Conservation (phyloP, 176 grass and related monocot genomes). For the Phoenix dactylifera region DNA sequence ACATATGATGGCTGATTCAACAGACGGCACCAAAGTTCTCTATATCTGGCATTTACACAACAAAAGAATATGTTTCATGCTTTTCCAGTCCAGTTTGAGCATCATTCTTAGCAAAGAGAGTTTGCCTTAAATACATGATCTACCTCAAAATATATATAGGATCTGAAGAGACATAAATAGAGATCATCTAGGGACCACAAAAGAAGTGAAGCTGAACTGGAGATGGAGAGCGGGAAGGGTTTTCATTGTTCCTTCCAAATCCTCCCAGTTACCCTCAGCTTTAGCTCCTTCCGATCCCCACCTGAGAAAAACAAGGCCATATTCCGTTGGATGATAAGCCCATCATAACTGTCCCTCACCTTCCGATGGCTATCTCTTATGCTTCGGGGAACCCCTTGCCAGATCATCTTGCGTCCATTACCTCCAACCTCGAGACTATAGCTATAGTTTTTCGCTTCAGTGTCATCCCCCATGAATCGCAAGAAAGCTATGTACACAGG, state of each 20-base stretch:
- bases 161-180: too few relatives aligned
- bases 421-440: constrained; percentile 96
- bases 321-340: constrained; percentile 94
- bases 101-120: too few relatives aligned
- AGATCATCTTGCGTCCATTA: constrained; percentile 75
- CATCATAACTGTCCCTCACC: constrained; percentile 83
- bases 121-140: too few relatives aligned
- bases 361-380: constrained; percentile 91
- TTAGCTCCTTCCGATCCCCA: constrained; percentile 78
- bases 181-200: too few relatives aligned
- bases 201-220: too few relatives aligned
- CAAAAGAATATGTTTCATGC: too few relatives aligned
- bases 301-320: constrained; percentile 96
- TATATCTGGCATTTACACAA: too few relatives aligned
- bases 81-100: too few relatives aligned
- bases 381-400: constrained; percentile 94
- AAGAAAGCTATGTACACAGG: constrained; percentile 94
- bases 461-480: constrained; percentile 85
- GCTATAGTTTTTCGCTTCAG: constrained; percentile 81
- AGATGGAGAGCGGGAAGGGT: too few relatives aligned
- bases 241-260: constrained; percentile 90
- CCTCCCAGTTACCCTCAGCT: constrained; percentile 77
- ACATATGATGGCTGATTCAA: too few relatives aligned
- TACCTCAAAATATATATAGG: too few relatives aligned
- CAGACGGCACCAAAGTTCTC: too few relatives aligned